These are phyloP conservation scores for Hericium alpestre DNA, from an alignment of 768 basidiomycete genomes.

Conservation along the genomic window DNA sequence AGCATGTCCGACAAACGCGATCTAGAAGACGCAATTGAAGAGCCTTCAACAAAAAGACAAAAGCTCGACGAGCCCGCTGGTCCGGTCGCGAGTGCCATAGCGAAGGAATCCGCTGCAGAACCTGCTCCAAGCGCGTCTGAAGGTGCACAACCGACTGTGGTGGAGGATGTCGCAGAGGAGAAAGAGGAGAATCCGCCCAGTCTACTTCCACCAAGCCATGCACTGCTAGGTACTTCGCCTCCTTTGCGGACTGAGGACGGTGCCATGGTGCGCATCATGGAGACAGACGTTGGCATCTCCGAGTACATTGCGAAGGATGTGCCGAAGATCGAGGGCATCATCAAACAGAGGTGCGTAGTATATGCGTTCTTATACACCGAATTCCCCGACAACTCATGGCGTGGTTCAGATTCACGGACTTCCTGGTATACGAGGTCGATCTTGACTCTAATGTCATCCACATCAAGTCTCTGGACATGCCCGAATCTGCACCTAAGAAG, in stretches of 20 bases:
- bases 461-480: constrained; percentile 68
- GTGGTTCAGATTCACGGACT: constrained; percentile 99
- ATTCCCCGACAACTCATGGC: constrained; percentile 3
- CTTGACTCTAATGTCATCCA: constrained; percentile 71
- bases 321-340: constrained; percentile 77
- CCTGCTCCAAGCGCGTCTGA: constrained; percentile 1
- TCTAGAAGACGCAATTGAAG: constrained; percentile 12
- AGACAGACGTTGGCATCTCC: constrained; percentile 83
- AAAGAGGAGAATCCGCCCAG: constrained; percentile 4
- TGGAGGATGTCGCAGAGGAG: constrained; percentile 1
- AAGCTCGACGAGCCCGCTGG: constrained; percentile 21
- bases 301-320: constrained; percentile 69
- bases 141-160: constrained; percentile 17
- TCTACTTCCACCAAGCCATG: constrained; percentile 63
- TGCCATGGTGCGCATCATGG: constrained; percentile 47
- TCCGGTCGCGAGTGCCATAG: neutral
- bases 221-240: constrained; percentile 48
- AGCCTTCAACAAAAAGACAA: constrained; percentile 27
- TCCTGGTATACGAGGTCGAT: constrained; percentile 87
- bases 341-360: constrained; percentile 78
- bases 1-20: constrained; percentile 11
- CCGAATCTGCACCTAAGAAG: constrained; percentile 43
- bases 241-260: constrained; percentile 40
- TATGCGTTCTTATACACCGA: neutral
- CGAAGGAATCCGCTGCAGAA: constrained; percentile 13